Base-by-base conservation (phyloP, 805 yeast genomes). In the Candida khao-thaluensis region DNA sequence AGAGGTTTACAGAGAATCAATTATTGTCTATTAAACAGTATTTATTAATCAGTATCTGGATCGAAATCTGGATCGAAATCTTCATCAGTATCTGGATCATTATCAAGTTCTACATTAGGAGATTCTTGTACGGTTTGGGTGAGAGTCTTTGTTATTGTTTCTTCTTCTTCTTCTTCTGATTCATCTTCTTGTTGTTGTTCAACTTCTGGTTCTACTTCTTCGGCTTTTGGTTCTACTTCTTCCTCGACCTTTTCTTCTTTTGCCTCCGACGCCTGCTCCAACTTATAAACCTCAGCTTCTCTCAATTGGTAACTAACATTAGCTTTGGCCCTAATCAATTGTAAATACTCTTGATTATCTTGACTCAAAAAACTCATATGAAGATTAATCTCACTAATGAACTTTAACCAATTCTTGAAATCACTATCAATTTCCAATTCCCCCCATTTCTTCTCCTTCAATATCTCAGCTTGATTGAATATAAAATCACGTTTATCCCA, bases 301-400 rank as follows among this genome's bases (percentile, higher is more conserved):
- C 74, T 49, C 41, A 54, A 44, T 45, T 69, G 74, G 41, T 63
- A 66, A 3, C 72, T 71, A 7, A 69, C 58, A 39, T 69, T 69
- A 5, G 72, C 74, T 48, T 62, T 56, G 16, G 74, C 74, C 31
- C 74, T 51, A 20, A 64, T 60, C 40, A 69, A 47, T 42, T 54
- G 50, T 44, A 81, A 62, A 51, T 77, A 81, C 35, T 78, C 81
- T 12, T 77, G 81, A 38, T 80, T 74, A 51, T 85, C 93, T 32
- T 76, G 70, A 21, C 72, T 53, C 35, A 84, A 54, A 11, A 75
- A 62, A 30, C 66, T 64, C 35, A 81, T 59, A 40, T 81, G 76
- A 42, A 59, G 55, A 43, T 67, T 65, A 25, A 76, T 56, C 21
- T 66, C 67, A 14, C 54, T 52, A 37, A 72, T 52, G 45, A 66